Evolutionary conservation across 1,139 yeast genomes (phyloP).

Genomic region (Geotrichum candidum): DNA sequence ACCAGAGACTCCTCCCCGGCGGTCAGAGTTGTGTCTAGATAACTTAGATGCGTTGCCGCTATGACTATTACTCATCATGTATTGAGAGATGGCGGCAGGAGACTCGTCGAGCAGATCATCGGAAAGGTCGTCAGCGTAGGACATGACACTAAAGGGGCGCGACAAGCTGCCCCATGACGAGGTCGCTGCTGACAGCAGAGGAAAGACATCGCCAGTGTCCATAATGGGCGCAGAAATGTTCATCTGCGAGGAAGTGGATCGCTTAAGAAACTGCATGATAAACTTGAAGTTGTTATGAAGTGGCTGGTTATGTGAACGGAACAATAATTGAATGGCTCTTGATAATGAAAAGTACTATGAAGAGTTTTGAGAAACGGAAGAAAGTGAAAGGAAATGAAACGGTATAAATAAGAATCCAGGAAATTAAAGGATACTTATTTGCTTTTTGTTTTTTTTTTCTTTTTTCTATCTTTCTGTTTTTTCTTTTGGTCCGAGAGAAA

Average conservation of each 20-base stretch:
- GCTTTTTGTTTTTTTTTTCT: not conserved
- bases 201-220: not conserved
- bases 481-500: not conserved
- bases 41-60: not conserved
- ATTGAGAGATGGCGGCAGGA: not conserved
- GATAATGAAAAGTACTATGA: not conserved
- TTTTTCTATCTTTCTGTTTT: not conserved
- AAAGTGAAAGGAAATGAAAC: not conserved
- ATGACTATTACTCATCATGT: not conserved
- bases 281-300: not conserved
- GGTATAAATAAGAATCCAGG: not conserved
- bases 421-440: not conserved
- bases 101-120: not conserved
- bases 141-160: constrained; percentile 9
- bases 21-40: not conserved
- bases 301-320: not conserved
- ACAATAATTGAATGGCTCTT: no score
- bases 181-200: not conserved
- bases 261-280: not conserved
- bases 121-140: constrained; percentile 7
- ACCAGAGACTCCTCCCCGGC: not conserved
- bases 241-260: not conserved
- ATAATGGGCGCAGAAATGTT: not conserved
- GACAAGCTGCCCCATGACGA: constrained; percentile 10
- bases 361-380: not conserved